phyloP scores from a whole-genome alignment of 345 rosid genomes.

The Eucalyptus sp. region DNA sequence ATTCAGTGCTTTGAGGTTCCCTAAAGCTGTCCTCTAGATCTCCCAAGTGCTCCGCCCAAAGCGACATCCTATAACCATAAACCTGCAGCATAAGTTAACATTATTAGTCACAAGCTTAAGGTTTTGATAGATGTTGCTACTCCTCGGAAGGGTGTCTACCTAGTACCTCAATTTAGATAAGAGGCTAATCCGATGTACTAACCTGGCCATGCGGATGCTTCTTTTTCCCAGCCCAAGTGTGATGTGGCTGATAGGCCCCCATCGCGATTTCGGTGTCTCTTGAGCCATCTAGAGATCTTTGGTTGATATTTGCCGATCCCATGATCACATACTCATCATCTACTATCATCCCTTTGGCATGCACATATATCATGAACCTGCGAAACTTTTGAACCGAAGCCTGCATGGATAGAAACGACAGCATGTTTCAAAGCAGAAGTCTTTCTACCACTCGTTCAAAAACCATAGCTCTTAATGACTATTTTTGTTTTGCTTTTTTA shows the following conservation, averaged over 20 bases:
- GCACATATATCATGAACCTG: slow-evolving; percentile 68
- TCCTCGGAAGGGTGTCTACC: too few species aligned
- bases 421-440: background rate
- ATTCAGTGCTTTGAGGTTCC: too few species aligned
- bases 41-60: too few species aligned
- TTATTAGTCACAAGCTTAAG: too few species aligned
- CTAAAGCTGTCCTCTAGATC: too few species aligned
- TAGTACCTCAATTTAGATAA: background rate
- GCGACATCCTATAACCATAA: too few species aligned
- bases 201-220: slow-evolving; percentile 53
- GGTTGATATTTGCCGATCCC: slow-evolving; percentile 70
- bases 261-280: slow-evolving; percentile 70
- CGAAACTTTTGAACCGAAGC: slow-evolving; percentile 24
- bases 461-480: background rate
- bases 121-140: too few species aligned
- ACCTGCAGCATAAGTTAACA: too few species aligned
- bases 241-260: slow-evolving; percentile 54
- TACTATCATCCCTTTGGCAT: slow-evolving; percentile 67
- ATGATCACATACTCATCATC: slow-evolving; percentile 57
- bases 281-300: slow-evolving; percentile 68
- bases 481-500: background rate
- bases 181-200: background rate
- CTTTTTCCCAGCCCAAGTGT: slow-evolving; percentile 43
- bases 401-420: slow-evolving; percentile 2
- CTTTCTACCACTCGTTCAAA: background rate